Conservation (phyloP, 371 early-diverging fungal species). For the Circinella umbellata region DNA sequence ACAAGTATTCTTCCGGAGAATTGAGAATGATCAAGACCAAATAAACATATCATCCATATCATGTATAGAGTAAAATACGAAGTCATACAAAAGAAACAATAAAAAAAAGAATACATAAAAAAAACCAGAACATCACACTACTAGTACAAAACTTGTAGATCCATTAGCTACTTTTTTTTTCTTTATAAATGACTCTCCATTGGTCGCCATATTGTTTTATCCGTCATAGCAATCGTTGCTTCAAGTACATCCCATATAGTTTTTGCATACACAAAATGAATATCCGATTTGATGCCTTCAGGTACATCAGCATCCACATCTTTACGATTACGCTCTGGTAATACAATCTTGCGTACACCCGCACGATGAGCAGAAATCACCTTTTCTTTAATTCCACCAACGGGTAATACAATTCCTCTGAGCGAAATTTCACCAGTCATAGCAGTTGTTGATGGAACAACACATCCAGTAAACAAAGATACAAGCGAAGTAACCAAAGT, state of each 20-base stretch:
- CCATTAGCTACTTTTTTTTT: no score
- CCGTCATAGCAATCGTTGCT: slow-evolving; percentile 39
- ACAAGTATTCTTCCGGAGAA: slow-evolving; percentile 78
- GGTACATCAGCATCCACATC: slow-evolving; percentile 76
- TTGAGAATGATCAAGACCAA: slow-evolving; percentile 85
- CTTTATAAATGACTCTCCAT: slow-evolving; percentile 37
- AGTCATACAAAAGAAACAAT: slow-evolving; percentile 61
- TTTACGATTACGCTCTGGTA: slow-evolving; percentile 64
- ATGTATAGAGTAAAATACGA: no score
- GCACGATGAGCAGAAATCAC: slow-evolving; percentile 85
- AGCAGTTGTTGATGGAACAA: slow-evolving; percentile 65
- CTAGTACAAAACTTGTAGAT: background rate
- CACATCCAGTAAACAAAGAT: slow-evolving; percentile 68
- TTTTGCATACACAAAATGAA: slow-evolving; percentile 74
- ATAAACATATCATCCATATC: slow-evolving; percentile 44
- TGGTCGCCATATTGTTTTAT: slow-evolving; percentile 20
- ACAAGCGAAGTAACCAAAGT: slow-evolving; percentile 59
- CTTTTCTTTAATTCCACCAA: slow-evolving; percentile 89
- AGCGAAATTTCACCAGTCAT: slow-evolving; percentile 92
- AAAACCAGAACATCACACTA: background rate
- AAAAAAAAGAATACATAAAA: background rate
- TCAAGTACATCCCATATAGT: slow-evolving; percentile 73
- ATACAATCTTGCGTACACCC: slow-evolving; percentile 67
- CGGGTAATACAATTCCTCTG: slow-evolving; percentile 83
- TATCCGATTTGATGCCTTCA: slow-evolving; percentile 63